These are phyloP conservation scores for Solanum peruvianum DNA, from an alignment of 257 asterid genomes.

Conservation along the genomic window DNA sequence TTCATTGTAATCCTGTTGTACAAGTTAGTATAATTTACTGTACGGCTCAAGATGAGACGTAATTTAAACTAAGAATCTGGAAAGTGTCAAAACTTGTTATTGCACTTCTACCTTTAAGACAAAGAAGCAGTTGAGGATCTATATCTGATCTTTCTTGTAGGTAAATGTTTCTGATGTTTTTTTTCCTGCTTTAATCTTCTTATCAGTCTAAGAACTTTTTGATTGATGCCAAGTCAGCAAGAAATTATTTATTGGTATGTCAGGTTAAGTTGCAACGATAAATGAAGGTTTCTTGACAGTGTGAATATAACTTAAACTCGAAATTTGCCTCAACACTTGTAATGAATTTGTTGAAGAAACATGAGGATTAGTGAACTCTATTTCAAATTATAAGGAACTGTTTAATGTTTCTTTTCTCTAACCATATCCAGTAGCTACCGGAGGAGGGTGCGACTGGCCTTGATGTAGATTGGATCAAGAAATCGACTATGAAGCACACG, in stretches of 20 bases:
- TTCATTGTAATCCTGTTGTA: neutral
- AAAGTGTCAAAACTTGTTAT: neutral
- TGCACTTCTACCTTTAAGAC: neutral
- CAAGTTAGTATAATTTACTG: neutral
- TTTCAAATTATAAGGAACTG: too few relatives aligned
- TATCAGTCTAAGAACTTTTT: neutral
- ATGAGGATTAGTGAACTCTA: neutral
- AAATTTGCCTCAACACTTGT: neutral
- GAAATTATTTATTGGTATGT: neutral
- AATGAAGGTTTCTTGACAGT: neutral
- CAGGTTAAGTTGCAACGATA: neutral
- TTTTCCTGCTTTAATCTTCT: neutral
- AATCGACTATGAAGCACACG: too few relatives aligned
- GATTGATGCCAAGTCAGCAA: neutral
- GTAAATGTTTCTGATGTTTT: neutral
- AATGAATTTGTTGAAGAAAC: neutral
- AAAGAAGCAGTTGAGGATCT: neutral
- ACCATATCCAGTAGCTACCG: neutral
- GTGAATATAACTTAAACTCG: neutral
- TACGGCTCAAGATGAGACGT: neutral
- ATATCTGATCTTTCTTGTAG: neutral
- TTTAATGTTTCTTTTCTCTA: too few relatives aligned
- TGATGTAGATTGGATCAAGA: too few relatives aligned
- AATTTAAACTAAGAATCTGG: neutral
- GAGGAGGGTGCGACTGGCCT: neutral